Evolutionary conservation across 306 rosid genomes (phyloP).

Genomic region (Astragalus membranaceus): DNA sequence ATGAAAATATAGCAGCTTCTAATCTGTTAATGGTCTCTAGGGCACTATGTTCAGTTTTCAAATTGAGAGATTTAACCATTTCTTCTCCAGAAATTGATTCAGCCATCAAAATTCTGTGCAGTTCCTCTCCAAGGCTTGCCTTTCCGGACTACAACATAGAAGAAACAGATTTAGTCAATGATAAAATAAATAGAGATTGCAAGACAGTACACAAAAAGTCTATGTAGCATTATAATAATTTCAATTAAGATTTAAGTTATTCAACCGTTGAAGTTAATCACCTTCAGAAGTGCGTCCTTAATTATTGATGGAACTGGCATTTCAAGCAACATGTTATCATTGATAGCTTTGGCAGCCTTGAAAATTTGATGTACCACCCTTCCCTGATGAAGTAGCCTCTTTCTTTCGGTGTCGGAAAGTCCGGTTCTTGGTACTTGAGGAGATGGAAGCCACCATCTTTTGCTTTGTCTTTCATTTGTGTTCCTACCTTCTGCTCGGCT

Average conservation of each 20-base stretch:
- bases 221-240: neutral
- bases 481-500: conserved; percentile 68
- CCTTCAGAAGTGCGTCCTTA: conserved; percentile 70
- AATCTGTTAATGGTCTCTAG: conserved; percentile 63
- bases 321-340: conserved; percentile 59
- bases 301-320: conserved; percentile 70
- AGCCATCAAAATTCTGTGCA: conserved; percentile 44
- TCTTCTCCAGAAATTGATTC: conserved; percentile 50
- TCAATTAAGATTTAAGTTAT: neutral
- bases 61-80: conserved; percentile 46
- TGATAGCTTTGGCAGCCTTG: conserved; percentile 81
- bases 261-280: conserved; percentile 10
- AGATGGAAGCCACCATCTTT: conserved; percentile 84
- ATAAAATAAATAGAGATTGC: neutral
- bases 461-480: conserved; percentile 40
- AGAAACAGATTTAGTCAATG: conserved; percentile 1
- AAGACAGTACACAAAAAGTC: neutral
- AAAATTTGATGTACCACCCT: conserved; percentile 67
- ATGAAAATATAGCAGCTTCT: conserved; percentile 68
- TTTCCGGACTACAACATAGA: conserved; percentile 55
- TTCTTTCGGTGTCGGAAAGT: conserved; percentile 56
- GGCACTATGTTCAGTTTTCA: conserved; percentile 57
- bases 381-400: conserved; percentile 56
- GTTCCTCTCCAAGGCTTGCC: conserved; percentile 61
- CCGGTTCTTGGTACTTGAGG: conserved; percentile 69